Conservation (phyloP, 495 filamentous ascomycete species). For the Daldinia concentrica region DNA sequence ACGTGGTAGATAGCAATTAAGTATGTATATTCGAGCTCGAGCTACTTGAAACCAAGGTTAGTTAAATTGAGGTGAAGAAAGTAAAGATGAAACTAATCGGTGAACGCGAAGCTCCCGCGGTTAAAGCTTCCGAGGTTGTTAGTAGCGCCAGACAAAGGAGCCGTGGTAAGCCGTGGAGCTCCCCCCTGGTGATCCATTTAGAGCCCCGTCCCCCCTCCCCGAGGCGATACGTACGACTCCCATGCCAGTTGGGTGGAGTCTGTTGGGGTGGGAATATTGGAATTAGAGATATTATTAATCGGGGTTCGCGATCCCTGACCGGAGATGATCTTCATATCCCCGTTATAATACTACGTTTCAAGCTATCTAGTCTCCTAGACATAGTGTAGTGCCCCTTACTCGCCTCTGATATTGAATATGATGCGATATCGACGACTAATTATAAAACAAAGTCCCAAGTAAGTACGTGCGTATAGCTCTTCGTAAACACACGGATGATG, state of each 20-base stretch:
- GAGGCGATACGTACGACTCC: no score
- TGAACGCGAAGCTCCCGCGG: conserved; percentile 1
- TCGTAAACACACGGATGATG: background rate
- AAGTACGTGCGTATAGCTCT: background rate
- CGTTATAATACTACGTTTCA: background rate
- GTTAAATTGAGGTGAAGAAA: background rate
- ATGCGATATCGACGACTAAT: background rate
- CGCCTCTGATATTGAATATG: background rate
- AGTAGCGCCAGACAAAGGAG: background rate
- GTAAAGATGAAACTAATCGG: background rate
- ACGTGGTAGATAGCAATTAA: background rate
- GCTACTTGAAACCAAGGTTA: no score
- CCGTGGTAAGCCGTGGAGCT: conserved; percentile 10
- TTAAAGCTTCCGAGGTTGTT: conserved; percentile 10
- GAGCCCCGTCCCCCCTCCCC: background rate
- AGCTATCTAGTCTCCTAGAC: background rate
- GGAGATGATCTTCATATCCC: conserved; percentile 2
- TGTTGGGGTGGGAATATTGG: background rate
- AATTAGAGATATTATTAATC: conserved; percentile 5
- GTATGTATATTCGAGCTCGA: background rate
- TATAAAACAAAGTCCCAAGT: background rate
- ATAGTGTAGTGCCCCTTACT: background rate
- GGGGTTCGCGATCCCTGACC: conserved; percentile 1
- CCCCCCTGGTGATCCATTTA: background rate
- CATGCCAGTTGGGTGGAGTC: no score